A percentile compares a stretch with the other conserved stretches of the same genome.
Evolutionary conservation across 176 grass and related monocot species (phyloP).

Genomic region (Oryza nivara): DNA sequence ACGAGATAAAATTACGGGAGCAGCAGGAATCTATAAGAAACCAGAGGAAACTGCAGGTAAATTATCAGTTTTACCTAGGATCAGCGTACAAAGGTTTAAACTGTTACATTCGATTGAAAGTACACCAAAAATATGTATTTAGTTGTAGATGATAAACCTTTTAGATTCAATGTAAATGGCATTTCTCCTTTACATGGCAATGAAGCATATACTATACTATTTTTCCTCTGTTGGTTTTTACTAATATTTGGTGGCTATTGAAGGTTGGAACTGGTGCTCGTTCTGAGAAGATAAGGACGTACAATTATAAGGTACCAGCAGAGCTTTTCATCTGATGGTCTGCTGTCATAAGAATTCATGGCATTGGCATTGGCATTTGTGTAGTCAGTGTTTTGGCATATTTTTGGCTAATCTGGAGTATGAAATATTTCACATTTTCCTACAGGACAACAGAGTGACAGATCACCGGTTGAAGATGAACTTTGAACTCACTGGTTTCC

Average conservation of each 20-base stretch:
- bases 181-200: not conserved
- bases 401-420: conserved; percentile 20
- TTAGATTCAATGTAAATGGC: not conserved
- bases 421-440: conserved; percentile 18
- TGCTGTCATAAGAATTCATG: conserved; percentile 2
- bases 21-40: conserved; percentile 89
- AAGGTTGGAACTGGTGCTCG: conserved; percentile 94
- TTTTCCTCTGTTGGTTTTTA: not conserved
- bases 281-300: conserved; percentile 92
- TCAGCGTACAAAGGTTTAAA: not conserved
- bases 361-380: not conserved
- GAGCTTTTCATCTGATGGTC: not conserved
- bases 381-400: conserved; percentile 15
- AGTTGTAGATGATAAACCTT: conserved; percentile 15
- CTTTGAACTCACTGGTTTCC: conserved; percentile 80
- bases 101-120: not conserved
- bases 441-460: conserved; percentile 92
- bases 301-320: conserved; percentile 87
- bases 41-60: conserved; percentile 90
- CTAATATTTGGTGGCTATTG: conserved; percentile 45
- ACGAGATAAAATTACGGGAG: conserved; percentile 93
- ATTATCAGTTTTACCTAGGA: conserved; percentile 26
- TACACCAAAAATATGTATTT: conserved; percentile 5
- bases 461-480: conserved; percentile 94
- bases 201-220: conserved; percentile 9